Conservation (phyloP, 1,139 yeast species). For the Scheffersomyces cryptocercus region DNA sequence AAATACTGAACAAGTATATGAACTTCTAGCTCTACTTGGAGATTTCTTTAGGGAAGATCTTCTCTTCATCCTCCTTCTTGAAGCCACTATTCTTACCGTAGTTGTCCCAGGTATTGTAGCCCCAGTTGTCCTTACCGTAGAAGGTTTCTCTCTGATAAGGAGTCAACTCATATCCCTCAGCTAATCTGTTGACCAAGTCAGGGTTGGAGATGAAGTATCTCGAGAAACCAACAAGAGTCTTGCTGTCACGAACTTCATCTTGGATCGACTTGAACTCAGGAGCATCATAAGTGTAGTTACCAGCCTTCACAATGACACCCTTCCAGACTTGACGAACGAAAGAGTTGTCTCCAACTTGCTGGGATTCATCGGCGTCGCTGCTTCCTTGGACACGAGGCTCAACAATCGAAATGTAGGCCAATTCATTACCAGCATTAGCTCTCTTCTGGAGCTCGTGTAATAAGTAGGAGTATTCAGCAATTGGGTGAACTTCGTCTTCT, state of each 20-base stretch:
- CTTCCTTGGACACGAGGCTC: constrained; percentile 24
- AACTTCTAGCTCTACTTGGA: too few species aligned
- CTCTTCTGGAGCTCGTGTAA: constrained; percentile 12
- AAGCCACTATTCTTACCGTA: background rate
- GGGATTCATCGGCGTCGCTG: constrained; percentile 8
- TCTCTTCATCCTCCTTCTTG: constrained; percentile 3
- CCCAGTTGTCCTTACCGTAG: constrained; percentile 5
- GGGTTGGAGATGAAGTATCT: constrained; percentile 55
- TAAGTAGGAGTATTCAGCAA: constrained; percentile 32
- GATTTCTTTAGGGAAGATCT: background rate
- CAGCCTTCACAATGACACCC: constrained; percentile 39
- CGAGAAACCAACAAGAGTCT: constrained; percentile 46
- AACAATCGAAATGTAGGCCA: constrained; percentile 13
- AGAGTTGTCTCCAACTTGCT: constrained; percentile 15
- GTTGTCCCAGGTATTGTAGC: constrained; percentile 10
- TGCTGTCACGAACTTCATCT: constrained; percentile 20
- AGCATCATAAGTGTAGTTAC: constrained; percentile 28
- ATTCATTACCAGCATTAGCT: constrained; percentile 10
- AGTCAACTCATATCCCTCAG: constrained; percentile 42
- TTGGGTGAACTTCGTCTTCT: constrained; percentile 39
- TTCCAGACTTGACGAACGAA: constrained; percentile 32
- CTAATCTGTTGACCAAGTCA: constrained; percentile 49
- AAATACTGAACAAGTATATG: too few species aligned
- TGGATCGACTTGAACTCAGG: constrained; percentile 12
- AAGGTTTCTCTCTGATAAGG: constrained; percentile 7